These are phyloP conservation scores for Tetrapisispora namnaoensis DNA, from an alignment of 805 yeast species.

Conservation along the genomic window DNA sequence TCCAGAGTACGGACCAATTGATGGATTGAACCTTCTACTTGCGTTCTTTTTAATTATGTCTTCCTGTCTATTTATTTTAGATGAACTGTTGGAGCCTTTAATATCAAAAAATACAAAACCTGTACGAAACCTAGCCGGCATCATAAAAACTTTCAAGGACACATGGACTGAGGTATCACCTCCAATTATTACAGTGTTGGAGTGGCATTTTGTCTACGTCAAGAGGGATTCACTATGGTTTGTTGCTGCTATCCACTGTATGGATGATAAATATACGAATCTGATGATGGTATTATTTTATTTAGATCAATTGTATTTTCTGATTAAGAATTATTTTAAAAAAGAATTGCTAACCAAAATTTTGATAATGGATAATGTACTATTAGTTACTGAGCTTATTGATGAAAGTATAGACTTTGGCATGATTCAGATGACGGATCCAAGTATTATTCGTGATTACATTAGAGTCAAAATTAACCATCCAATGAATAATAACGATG, in stretches of 20 bases:
- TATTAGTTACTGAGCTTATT: conserved; percentile 66
- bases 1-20: too few relatives aligned
- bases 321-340: conserved; percentile 20
- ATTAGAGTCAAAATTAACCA: conserved; percentile 47
- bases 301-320: conserved; percentile 19
- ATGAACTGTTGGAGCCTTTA: conserved; percentile 24
- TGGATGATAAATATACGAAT: conserved; percentile 6
- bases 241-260: conserved; percentile 14
- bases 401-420: conserved; percentile 91
- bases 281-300: conserved; percentile 18
- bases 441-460: conserved; percentile 67
- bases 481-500: conserved; percentile 12
- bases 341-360: conserved; percentile 40
- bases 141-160: conserved; percentile 15
- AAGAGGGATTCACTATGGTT: conserved; percentile 21
- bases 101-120: conserved; percentile 21
- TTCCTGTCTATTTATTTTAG: conserved; percentile 22
- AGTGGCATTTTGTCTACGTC: conserved; percentile 16
- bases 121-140: conserved; percentile 15
- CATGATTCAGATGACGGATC: conserved; percentile 74
- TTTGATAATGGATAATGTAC: conserved; percentile 58
- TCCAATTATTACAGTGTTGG: conserved; percentile 11
- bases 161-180: conserved; percentile 9
- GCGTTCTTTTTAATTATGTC: conserved; percentile 9
- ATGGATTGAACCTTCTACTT: too few relatives aligned